Percentiles rank a stretch among this genome's conserved stretches.
phyloP scores from a whole-genome alignment of 2,329 filamentous ascomycete species.

The Leptoxyphium fumago region DNA sequence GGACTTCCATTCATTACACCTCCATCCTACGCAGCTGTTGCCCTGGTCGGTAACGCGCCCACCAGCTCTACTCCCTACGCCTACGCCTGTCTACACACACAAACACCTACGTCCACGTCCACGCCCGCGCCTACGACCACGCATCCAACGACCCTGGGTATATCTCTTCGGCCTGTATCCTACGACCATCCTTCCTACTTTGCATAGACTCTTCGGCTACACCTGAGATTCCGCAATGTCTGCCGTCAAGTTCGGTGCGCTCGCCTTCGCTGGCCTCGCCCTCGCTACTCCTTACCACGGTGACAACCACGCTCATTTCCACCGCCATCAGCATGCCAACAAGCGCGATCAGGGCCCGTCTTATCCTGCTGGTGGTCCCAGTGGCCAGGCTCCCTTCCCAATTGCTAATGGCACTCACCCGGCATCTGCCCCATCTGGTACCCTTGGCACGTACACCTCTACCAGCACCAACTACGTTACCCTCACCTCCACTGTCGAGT shows the following conservation, averaged over 20 bases:
- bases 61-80: background rate
- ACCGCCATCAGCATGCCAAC: constrained; percentile 7
- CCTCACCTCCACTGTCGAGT: background rate
- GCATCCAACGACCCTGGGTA: too few species aligned
- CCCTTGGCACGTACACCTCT: background rate
- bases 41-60: background rate
- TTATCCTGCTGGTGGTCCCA: background rate
- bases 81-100: too few species aligned
- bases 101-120: too few species aligned
- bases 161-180: too few species aligned
- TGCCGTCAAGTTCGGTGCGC: constrained; percentile 20
- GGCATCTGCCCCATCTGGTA: background rate
- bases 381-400: background rate
- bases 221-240: constrained; percentile 6
- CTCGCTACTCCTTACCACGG: constrained; percentile 16
- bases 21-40: background rate
- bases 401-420: constrained; percentile 1
- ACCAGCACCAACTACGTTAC: background rate
- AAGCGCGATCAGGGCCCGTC: background rate
- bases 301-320: constrained; percentile 4
- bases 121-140: too few species aligned
- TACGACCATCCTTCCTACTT: too few species aligned
- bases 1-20: background rate
- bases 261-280: constrained; percentile 23
- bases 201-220: background rate